Evolutionary conservation across 148 eudicot species (phyloP).

Genomic region (Amaranthus hypochondriacus): DNA sequence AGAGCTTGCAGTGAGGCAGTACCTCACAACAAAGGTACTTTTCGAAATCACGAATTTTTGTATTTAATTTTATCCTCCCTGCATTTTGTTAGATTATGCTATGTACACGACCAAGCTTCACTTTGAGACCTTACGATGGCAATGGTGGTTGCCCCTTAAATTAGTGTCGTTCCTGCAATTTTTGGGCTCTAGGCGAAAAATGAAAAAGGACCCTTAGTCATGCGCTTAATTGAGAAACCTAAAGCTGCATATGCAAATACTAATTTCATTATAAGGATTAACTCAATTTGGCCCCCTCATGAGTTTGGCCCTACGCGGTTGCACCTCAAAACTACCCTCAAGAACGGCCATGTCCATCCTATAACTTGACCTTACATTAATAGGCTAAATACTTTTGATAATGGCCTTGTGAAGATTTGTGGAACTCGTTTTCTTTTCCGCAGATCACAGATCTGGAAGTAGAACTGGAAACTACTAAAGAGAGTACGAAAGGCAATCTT

Average conservation of each 20-base stretch:
- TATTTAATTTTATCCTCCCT: background rate
- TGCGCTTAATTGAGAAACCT: too few relatives aligned
- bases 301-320: too few relatives aligned
- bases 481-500: conserved; percentile 61
- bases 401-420: background rate
- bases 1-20: conserved; percentile 80
- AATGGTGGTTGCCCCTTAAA: background rate
- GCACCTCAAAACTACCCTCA: too few relatives aligned
- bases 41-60: background rate
- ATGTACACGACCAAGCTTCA: background rate
- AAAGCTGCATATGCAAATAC: too few relatives aligned
- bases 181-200: too few relatives aligned
- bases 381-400: background rate
- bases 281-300: too few relatives aligned
- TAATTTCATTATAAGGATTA: too few relatives aligned
- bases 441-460: conserved; percentile 88
- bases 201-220: too few relatives aligned
- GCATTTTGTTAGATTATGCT: background rate
- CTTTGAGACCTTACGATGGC: background rate
- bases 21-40: conserved; percentile 79
- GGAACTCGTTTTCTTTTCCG: conserved; percentile 12
- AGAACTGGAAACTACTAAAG: conserved; percentile 71
- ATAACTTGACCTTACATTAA: background rate
- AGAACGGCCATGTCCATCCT: background rate
- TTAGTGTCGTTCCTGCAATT: too few relatives aligned